A percentile compares a stretch with the other conserved stretches of the same genome.
Evolutionary conservation across 2,329 filamentous ascomycete species (phyloP).

Genomic region (Epichloe sylvatica): DNA sequence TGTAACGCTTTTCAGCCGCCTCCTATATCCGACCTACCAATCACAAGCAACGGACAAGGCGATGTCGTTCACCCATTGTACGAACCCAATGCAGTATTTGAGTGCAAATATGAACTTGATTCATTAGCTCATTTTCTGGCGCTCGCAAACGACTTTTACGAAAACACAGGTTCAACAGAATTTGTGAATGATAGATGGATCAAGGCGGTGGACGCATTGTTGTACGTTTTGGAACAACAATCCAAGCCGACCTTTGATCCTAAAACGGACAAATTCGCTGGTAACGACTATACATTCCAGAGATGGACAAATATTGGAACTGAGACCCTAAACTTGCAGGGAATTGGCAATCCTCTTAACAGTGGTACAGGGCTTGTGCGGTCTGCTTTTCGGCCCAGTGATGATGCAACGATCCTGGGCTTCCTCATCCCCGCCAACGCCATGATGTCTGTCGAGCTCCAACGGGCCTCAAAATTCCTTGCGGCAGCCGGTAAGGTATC

Average conservation of each 20-base stretch:
- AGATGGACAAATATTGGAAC: conserved; percentile 69
- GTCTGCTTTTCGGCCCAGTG: conserved; percentile 85
- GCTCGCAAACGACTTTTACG: conserved; percentile 73
- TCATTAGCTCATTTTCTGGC: conserved; percentile 85
- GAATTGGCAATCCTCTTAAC: conserved; percentile 84
- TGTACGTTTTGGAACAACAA: conserved; percentile 65
- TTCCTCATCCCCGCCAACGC: conserved; percentile 95
- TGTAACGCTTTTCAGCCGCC: conserved; percentile 98
- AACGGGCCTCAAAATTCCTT: conserved; percentile 59
- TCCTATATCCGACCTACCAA: conserved; percentile 58
- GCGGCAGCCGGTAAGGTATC: conserved; percentile 40
- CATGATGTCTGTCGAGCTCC: conserved; percentile 84
- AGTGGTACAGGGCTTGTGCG: conserved; percentile 71
- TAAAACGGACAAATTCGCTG: conserved; percentile 46
- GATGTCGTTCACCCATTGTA: conserved; percentile 79
- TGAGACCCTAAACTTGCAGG: conserved; percentile 71
- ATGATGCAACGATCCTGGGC: conserved; percentile 86
- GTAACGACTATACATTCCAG: conserved; percentile 79
- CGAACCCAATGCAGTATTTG: conserved; percentile 74
- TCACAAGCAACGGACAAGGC: conserved; percentile 64
- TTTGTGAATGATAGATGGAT: conserved; percentile 74
- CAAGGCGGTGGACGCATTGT: conserved; percentile 57
- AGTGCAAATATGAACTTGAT: conserved; percentile 98
- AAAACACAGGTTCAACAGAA: conserved; percentile 60
- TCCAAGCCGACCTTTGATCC: conserved; percentile 67